Base-by-base conservation (phyloP, 2,329 filamentous ascomycete species). In the Stromatinia cepivora region DNA sequence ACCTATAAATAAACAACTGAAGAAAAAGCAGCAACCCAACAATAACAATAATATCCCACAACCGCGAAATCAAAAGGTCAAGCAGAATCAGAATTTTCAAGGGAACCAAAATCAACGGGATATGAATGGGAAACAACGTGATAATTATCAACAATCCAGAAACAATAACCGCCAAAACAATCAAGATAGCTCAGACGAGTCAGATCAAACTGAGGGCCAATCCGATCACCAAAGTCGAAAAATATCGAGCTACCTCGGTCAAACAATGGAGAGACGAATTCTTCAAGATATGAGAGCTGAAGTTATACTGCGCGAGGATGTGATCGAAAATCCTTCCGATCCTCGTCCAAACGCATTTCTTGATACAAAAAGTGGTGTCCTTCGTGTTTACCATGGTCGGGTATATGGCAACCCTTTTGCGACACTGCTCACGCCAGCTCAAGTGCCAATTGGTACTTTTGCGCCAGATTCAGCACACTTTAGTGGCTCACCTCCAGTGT, bases 321-420 rank as follows among this genome's bases (percentile, higher is more conserved):
- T 86, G 3, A 78, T 88, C 28, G 86, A 88, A 72, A 79, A 77
- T 1, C 79, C 80, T 4, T 79, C 82, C 56, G 86, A 88, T 71
- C 86, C 86, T 11, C 80, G 81, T 2, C 87, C 86, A 17, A 89
- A 89, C 73, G 85, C 87, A 54, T 89, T 86, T 74, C 85, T 84
- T 73, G 86, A 89, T 73, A 75, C 80, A n/a, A 79, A 81, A 58
- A 81, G 82, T 71, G 83, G 85, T 45, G 77, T 86, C 28, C 80
- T 87, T 63, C 84, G 86, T 20, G 82, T 88, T 36, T 88, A 88
- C 71, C 84, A 88, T 71, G 86, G 86, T 0, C 82, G 83, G 3
- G 79, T 80, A 0, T 88, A 86, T 74, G 85, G 86, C 6, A 85
- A 85, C 71, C 81, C 83, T 34, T 78, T 80, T 34, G 81, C 80